Base-by-base conservation (phyloP, 2,329 filamentous ascomycete species). In the Pseudogymnoascus sp. region DNA sequence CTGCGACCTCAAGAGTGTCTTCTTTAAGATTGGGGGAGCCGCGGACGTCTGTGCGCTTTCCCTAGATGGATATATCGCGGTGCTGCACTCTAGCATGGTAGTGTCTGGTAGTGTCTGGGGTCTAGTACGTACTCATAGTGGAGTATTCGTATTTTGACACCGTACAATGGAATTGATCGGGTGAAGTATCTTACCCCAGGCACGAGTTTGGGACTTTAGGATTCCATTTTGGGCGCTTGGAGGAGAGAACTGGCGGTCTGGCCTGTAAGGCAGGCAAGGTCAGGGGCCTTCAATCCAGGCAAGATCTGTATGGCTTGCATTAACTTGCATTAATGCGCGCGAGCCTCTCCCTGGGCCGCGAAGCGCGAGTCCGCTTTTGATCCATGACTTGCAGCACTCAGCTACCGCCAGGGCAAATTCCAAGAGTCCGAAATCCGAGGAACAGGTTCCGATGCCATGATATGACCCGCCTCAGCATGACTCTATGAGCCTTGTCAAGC, bases 161-260 rank as follows among this genome's bases (percentile, higher is more conserved):
- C 33, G 50, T 57, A 57, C 50, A 57, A 57, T 57, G 13, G 11
- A 35, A 57, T 57, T 35, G 50, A 33, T 57, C 50, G 50, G 50
- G 50, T 35, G 50, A 33, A 33, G 6, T 57, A 35, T 28, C 28
- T 57, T 35, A 57, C 50, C 28, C 50, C 50, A 57, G 28, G 50
- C 50, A 57, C 28, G 50, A 57, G 50, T 33, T 15, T 33, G 17
- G 50, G 28, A 17, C 28, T 57, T 57, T 57, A 57, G 10, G 2
- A 33, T 57, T 57, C 50, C 50, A 33, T 28, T 33, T 57, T 64
- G 62, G 57, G 35, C 60, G 28, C 35, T 60, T 50, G 62, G 60
- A 65, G 60, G 65, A 63, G 68, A 65, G 69, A 73, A 74, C 71
- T 72, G 69, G 72, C 72, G 72, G 72, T 73, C 72, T 71, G 68